Conservation (phyloP, 306 rosid genomes). For the Cucumis cinereus region DNA sequence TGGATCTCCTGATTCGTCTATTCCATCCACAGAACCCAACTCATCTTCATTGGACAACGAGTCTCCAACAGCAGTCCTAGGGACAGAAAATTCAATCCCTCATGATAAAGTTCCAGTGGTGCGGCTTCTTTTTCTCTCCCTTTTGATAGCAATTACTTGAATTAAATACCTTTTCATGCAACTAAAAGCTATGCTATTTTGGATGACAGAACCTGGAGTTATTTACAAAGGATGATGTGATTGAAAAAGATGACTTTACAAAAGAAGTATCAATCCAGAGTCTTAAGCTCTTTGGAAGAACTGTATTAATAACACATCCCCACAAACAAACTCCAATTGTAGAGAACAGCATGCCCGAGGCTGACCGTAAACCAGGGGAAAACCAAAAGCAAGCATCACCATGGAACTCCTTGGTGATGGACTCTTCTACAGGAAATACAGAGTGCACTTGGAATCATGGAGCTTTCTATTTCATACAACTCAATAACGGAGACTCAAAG, state of each 20-base stretch:
- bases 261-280: conserved; percentile 29
- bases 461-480: conserved; percentile 17
- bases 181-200: conserved; percentile 10
- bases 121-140: conserved; percentile 12
- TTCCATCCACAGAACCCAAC: conserved; percentile 22
- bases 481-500: conserved; percentile 20
- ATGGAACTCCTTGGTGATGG: background rate
- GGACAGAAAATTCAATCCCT: conserved; percentile 13
- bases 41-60: conserved; percentile 22
- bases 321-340: background rate
- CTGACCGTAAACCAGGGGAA: background rate
- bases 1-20: conserved; percentile 45
- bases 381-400: conserved; percentile 2
- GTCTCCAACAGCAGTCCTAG: conserved; percentile 18
- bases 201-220: conserved; percentile 32
- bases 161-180: background rate
- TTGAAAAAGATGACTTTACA: conserved; percentile 19
- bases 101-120: conserved; percentile 33
- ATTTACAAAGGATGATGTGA: conserved; percentile 17
- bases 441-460: conserved; percentile 12
- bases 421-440: conserved; percentile 3
- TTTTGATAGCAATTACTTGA: conserved; percentile 5
- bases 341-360: background rate
- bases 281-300: conserved; percentile 69
- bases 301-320: conserved; percentile 32